Evolutionary conservation across 225 moss, liverwort and hornwort species (phyloP).

Genomic region (Marchantia polymorpha): DNA sequence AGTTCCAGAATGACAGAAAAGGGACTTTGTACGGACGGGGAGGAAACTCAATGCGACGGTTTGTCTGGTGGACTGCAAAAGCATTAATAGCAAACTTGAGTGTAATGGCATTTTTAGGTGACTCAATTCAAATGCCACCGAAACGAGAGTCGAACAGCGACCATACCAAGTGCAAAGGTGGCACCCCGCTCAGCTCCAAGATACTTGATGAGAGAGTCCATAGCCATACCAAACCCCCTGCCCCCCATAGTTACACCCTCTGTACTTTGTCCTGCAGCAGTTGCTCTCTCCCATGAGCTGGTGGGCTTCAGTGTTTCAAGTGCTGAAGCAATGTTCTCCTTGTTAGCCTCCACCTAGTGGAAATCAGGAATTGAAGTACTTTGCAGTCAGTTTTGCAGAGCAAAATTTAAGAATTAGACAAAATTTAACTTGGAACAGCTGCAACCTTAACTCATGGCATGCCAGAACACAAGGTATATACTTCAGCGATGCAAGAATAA

Average conservation of each 20-base stretch:
- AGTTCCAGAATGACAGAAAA: no score
- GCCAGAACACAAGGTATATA: not conserved
- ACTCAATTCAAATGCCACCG: not conserved
- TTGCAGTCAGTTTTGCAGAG: no score
- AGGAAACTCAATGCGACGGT: no score
- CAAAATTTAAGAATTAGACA: no score
- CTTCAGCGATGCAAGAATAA: not conserved
- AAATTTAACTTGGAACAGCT: no score
- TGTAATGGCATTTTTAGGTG: no score
- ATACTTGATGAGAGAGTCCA: conserved; percentile 97
- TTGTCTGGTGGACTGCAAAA: no score
- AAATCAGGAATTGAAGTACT: no score
- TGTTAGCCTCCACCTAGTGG: conserved; percentile 82
- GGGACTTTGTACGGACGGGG: no score
- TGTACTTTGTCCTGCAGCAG: conserved; percentile 88
- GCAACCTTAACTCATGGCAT: no score
- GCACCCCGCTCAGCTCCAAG: conserved; percentile 86
- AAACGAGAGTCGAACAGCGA: not conserved
- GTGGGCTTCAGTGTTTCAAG: conserved; percentile 94
- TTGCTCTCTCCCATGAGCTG: conserved; percentile 97
- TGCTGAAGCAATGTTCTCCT: conserved; percentile 91
- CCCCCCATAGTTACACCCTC: conserved; percentile 93
- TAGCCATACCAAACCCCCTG: conserved; percentile 96
- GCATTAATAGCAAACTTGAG: no score
- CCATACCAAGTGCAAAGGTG: conserved; percentile 91